Base-by-base conservation (phyloP, 352 stramenopile genomes). In the Phytophthora uliginosa region DNA sequence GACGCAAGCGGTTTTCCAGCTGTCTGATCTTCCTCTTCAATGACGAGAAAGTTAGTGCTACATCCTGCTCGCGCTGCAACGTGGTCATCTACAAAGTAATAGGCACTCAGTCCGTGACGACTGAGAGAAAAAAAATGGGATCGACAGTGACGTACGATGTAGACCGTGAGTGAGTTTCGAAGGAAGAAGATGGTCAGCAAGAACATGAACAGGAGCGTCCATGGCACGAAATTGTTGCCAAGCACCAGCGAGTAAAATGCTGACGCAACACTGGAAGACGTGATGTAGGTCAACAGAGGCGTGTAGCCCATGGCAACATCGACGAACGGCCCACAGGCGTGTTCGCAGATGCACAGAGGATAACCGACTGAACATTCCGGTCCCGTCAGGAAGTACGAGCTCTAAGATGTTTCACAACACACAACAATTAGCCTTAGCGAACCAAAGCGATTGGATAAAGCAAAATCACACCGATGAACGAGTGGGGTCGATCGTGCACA, bases 11-110 rank as follows among this genome's bases (percentile, higher is more conserved):
- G n/a, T 79, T 89, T 51, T 92, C 82, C 2, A 92, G 77, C 47
- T 92, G 84, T 58, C 82, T 88, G 62, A 92, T 88, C 54, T 84
- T 88, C 40, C 78, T 88, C 8, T 72, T 74, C n/a, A 92, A 45
- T 22, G 84, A 82, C 18, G 81, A 75, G 12, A 92, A 84, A 3
- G 81, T 88, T 51, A 89, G 69, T 1, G 69, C 69, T 8, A 87
- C 63, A 59, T 88, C 79, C 36, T 85, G 79, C 54, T 92, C 82
- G 4, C 84, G 80, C 4, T 83, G 74, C 17, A 77, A 57, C 3
- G 67, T 72, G 17, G 86, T 71, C 68, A 87, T 83, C 69, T 88
- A 28, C 17, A 58, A 61, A 60, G 8, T 18, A 65, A 28, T 12
- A 50, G 10, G 17, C 9, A 7, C 18, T 10, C 18, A 22, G 42